Evolutionary conservation across 2,329 filamentous ascomycete genomes (phyloP), one percentile per base, ranked within the genome.

Genomic region (Penicillium hordei): DNA sequence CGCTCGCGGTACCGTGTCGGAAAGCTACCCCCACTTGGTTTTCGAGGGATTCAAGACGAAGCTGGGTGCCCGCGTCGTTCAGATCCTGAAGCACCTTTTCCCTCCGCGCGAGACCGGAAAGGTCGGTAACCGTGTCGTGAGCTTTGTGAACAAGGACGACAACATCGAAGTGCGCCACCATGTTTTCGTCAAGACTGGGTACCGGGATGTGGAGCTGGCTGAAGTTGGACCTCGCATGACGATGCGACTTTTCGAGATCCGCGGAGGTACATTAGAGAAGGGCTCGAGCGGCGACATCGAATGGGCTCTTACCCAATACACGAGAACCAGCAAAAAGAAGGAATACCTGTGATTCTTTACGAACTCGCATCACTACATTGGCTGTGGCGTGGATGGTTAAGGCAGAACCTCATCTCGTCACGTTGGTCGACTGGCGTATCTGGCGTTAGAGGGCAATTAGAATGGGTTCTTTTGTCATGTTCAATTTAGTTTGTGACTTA

Each of bases 241-340:
- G n/a, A 94, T 97, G 91, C 83, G 91, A 65, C 80, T 92, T 52
- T 99, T 97, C 71, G 91, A 97, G 78, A 96, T 99, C 60, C 84
- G 93, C 46, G 89, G 88, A 52, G 93, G 94, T 17, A 96, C 93
- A 4, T 79, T 97, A 59, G 94, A 97, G 72, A 96, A 79, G 61
- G 75, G 93, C 70, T 95, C 95, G 75, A 90, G 95, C 65, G 93
- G 93, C 4, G 94, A 99, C 76, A 87, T 95, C 5, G 94, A 99
- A 77, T 99, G 94, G 94, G 89, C 94, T 62, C 81, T 99, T 62
- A 95, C 91, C 60, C 93, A 97, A 72, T 99, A 96, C 75, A 99
- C 93, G 9, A 83, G 94, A 65, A 97, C 93, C 15, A 88, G 89
- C 68, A 87, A 87, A 78, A 97, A 97, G 85, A 97, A 97, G 86